Evolutionary conservation across 1,139 yeast genomes (phyloP).

Genomic region (Lizanozyma gosingica): DNA sequence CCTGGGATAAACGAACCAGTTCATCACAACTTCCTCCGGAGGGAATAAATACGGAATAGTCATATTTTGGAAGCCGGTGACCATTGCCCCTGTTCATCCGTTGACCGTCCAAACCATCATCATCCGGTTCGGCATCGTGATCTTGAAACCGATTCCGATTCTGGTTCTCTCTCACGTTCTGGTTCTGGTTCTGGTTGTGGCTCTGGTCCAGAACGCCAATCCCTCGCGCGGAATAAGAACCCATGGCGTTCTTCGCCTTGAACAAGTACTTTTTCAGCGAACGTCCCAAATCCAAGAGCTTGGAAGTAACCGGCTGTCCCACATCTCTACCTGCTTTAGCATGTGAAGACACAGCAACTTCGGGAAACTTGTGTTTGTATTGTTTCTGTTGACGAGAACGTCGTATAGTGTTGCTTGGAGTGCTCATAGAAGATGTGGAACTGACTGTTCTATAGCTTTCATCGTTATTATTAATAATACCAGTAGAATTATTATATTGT

Average conservation of each 20-base stretch:
- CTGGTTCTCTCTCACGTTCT: background rate
- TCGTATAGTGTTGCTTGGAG: slow-evolving; percentile 18
- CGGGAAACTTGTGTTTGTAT: too few relatives aligned
- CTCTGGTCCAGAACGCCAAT: too few relatives aligned
- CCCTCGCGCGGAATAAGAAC: too few relatives aligned
- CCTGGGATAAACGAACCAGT: slow-evolving; percentile 18
- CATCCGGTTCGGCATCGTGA: background rate
- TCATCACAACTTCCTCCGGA: slow-evolving; percentile 12
- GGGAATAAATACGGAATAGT: slow-evolving; percentile 16
- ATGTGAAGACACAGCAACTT: slow-evolving; percentile 1
- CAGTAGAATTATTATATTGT: too few relatives aligned
- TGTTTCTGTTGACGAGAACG: slow-evolving; percentile 5
- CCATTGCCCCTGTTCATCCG: slow-evolving; percentile 5
- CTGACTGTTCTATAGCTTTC: slow-evolving; percentile 8
- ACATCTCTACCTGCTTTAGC: background rate
- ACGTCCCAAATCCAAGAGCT: slow-evolving; percentile 16
- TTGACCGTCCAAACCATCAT: slow-evolving; percentile 4
- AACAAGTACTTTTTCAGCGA: slow-evolving; percentile 11
- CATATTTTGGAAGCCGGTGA: slow-evolving; percentile 12
- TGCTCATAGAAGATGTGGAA: slow-evolving; percentile 16
- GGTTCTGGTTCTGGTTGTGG: too few relatives aligned
- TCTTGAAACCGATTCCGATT: background rate
- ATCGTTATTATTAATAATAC: too few relatives aligned
- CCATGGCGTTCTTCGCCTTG: slow-evolving; percentile 1
- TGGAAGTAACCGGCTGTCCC: slow-evolving; percentile 6